Conservation (phyloP, 2,329 filamentous ascomycete species). For the Dactylonectria macrodidyma region DNA sequence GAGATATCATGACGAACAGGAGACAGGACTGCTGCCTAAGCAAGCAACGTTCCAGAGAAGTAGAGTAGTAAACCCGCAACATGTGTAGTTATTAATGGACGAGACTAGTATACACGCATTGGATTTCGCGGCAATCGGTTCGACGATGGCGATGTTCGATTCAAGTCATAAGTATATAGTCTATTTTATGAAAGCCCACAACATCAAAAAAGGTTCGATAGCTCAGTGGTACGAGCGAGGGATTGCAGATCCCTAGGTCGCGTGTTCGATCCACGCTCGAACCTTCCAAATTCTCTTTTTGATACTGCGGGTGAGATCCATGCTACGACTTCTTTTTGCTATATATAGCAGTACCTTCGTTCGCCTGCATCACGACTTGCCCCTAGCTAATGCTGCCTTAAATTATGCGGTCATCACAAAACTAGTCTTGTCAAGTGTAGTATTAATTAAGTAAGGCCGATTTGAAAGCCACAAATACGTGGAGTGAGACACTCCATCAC, state of each 20-base stretch:
- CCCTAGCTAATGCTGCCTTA: no score
- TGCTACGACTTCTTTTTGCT: not conserved
- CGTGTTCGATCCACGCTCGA: conserved; percentile 22
- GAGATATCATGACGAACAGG: not conserved
- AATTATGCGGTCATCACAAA: no score
- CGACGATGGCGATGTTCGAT: not conserved
- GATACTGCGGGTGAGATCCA: not conserved
- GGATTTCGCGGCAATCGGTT: no score
- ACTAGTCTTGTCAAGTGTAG: no score
- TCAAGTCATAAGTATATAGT: not conserved
- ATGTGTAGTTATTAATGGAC: no score
- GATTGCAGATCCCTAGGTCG: conserved; percentile 24
- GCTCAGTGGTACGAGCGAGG: conserved; percentile 23
- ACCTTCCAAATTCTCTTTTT: not conserved
- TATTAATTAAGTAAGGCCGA: no score
- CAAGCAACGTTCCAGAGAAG: not conserved
- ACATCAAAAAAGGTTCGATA: conserved; percentile 15
- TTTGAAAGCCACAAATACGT: no score
- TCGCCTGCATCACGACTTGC: no score
- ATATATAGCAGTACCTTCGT: no score
- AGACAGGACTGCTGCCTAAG: not conserved
- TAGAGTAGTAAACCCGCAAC: no score
- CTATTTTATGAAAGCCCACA: not conserved
- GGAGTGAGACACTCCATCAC: no score
- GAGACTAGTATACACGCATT: no score